Evolutionary conservation across 2,329 filamentous ascomycete genomes (phyloP).

Genomic region (Dryadomyces quercus-mongolicae): DNA sequence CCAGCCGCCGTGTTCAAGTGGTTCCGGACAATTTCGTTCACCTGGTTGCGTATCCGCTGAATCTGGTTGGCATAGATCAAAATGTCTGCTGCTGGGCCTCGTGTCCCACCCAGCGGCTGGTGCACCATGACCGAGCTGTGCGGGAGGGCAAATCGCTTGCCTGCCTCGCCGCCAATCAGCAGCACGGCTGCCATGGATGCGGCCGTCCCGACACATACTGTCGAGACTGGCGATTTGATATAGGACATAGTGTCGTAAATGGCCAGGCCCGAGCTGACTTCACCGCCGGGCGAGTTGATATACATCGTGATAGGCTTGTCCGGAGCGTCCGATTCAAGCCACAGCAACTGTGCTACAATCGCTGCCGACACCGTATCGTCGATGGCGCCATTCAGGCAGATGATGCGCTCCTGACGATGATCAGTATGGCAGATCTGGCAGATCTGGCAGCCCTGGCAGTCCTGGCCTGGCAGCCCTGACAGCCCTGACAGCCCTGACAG

Average conservation of each 20-base stretch:
- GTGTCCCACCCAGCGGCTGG: conserved; percentile 70
- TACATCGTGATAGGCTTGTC: conserved; percentile 95
- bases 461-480: too few relatives aligned
- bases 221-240: conserved; percentile 83
- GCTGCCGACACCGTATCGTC: conserved; percentile 86
- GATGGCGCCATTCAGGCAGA: conserved; percentile 85
- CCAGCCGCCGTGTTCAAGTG: conserved; percentile 73
- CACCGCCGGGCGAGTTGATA: conserved; percentile 92
- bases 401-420: conserved; percentile 65
- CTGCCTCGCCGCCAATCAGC: conserved; percentile 72
- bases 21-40: conserved; percentile 80
- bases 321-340: conserved; percentile 92
- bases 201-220: conserved; percentile 88
- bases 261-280: conserved; percentile 73
- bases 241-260: conserved; percentile 99
- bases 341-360: conserved; percentile 90
- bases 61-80: conserved; percentile 98
- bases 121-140: conserved; percentile 96
- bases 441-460: too few relatives aligned
- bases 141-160: conserved; percentile 80
- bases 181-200: conserved; percentile 91
- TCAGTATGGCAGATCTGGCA: background rate
- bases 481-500: too few relatives aligned
- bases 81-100: conserved; percentile 64
- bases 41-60: conserved; percentile 66